Evolutionary conservation across 2,329 filamentous ascomycete genomes (phyloP).

Genomic region (Verticillium albo-atrum): DNA sequence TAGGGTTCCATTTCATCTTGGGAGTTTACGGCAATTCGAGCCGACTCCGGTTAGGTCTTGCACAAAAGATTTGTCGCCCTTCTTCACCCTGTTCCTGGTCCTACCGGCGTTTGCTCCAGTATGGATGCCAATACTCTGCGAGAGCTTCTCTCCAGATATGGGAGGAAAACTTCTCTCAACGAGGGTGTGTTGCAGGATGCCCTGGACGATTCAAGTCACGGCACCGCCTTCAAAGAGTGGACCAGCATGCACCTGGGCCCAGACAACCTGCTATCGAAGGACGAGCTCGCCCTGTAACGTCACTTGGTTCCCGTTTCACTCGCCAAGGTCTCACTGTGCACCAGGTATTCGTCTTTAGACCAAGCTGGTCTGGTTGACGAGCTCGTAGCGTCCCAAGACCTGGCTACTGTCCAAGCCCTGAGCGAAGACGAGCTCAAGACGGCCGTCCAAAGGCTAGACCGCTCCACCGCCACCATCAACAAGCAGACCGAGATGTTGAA

Average conservation of each 20-base stretch:
- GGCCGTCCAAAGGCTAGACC: slow-evolving; percentile 60
- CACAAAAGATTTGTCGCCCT: too few species aligned
- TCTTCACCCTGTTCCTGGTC: too few species aligned
- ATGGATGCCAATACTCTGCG: background rate
- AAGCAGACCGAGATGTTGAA: slow-evolving; percentile 59
- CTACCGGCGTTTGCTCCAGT: too few species aligned
- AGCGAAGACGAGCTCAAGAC: slow-evolving; percentile 54
- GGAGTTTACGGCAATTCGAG: too few species aligned
- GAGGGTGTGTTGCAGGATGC: slow-evolving; percentile 28
- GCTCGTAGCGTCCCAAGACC: slow-evolving; percentile 38
- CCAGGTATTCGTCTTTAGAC: slow-evolving; percentile 46
- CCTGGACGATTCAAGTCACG: slow-evolving; percentile 28
- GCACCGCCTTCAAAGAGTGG: slow-evolving; percentile 40
- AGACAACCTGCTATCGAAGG: slow-evolving; percentile 48
- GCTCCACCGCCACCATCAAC: slow-evolving; percentile 59
- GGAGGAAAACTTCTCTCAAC: slow-evolving; percentile 26
- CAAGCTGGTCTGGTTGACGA: slow-evolving; percentile 42
- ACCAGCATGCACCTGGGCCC: slow-evolving; percentile 39
- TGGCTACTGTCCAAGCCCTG: slow-evolving; percentile 45
- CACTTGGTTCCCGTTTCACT: background rate
- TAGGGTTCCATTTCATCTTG: too few species aligned
- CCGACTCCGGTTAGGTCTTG: too few species aligned
- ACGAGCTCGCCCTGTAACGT: slow-evolving; percentile 50
- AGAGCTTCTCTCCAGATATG: slow-evolving; percentile 16
- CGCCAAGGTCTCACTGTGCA: slow-evolving; percentile 8